Percentiles rank a stretch among this genome's conserved stretches.
Conservation (phyloP, 768 basidiomycete genomes). For the Pisolithus orientalis region DNA sequence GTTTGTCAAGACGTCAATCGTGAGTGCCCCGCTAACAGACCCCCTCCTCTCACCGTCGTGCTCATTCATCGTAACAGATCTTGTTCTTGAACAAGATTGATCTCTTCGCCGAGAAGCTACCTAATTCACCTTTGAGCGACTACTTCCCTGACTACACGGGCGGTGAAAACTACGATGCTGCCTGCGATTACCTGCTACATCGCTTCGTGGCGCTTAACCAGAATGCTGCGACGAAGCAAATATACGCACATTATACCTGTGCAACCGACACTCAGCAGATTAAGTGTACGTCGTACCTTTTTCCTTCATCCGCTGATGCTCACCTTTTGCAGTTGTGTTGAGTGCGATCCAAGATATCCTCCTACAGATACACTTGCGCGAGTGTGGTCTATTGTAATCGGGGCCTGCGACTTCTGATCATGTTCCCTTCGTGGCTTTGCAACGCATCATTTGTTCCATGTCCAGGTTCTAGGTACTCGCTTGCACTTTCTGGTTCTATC, state of each 20-base stretch:
- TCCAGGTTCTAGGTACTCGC: conserved; percentile 15
- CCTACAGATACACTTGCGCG: conserved; percentile 77
- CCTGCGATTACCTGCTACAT: conserved; percentile 77
- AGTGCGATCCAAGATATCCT: conserved; percentile 88
- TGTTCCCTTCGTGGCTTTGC: conserved; percentile 4
- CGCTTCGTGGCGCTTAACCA: conserved; percentile 92
- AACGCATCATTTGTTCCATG: conserved; percentile 18
- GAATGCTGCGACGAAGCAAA: conserved; percentile 79
- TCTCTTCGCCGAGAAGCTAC: conserved; percentile 90
- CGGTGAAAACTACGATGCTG: conserved; percentile 84
- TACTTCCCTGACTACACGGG: conserved; percentile 93
- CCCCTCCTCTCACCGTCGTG: neutral
- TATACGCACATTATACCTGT: conserved; percentile 90
- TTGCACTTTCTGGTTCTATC: conserved; percentile 11
- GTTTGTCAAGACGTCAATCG: conserved; percentile 95
- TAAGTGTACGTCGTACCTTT: conserved; percentile 53
- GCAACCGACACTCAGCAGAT: conserved; percentile 93
- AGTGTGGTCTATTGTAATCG: conserved; percentile 66
- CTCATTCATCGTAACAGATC: conserved; percentile 45
- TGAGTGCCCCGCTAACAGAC: conserved; percentile 31
- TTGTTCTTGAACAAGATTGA: conserved; percentile 97
- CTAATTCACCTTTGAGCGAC: conserved; percentile 71
- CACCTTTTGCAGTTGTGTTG: conserved; percentile 51
- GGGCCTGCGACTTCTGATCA: neutral
- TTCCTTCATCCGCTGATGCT: neutral